Base-by-base conservation (phyloP, 331 rosid species). In the Spiraea crenata region DNA sequence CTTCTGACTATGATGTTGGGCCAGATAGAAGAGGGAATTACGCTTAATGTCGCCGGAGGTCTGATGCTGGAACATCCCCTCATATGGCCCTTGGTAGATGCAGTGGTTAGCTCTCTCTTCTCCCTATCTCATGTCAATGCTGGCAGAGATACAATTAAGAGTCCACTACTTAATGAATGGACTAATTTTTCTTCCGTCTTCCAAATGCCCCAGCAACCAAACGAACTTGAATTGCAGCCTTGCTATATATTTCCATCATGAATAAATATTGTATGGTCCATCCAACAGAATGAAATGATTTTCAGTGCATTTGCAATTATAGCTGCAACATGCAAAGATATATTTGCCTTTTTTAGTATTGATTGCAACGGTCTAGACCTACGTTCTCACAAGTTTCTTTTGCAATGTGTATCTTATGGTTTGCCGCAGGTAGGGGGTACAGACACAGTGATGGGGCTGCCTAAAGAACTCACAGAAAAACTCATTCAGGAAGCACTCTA, bases 31-130 rank as follows among this genome's bases (percentile, higher is more conserved):
- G 98, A 93, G 56, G 95, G 84, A 59, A 41, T 85, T 59, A 84
- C 98, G 8, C 84, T 87, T 81, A 81, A 87, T 25, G 96, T 87
- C 67, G 96, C 95, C 6, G 97, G 97, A 42, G 98, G 98, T 76
- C 80, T 93, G 86, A 93, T 89, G 88, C 90, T 93, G 76, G 98
- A 93, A 82, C 91, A 93, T 87, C 98, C 98, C 39, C 58, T 93
- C 76, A 90, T 88, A 40, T 77, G 74, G 57, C 97, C 97, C 37
- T 89, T 89, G 74, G 96, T 90, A 39, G 95, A 93, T 73, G 86
- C 95, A 9, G 98, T 90, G 90, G 98, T 93, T 75, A 84, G 96
- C 78, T 63, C 79, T 73, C 63, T 31, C 58, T 47, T 41, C 79
- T 73, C 62, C 40, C 56, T 47, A 15, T 72, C 52, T 57, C 57